Conservation (phyloP, 345 rosid genomes). For the Citrus reticulata region DNA sequence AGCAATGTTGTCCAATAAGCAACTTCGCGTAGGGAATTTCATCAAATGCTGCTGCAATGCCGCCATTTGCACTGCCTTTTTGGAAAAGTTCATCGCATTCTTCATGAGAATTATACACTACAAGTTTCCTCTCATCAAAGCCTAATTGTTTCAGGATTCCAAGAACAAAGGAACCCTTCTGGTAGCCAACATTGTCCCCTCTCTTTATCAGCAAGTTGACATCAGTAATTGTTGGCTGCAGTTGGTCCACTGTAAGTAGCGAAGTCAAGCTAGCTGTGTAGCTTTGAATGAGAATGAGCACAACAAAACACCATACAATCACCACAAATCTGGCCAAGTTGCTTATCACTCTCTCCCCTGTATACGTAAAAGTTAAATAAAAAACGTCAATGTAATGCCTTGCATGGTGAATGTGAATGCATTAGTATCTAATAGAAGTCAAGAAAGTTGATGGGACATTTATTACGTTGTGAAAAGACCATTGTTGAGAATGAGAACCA, state of each 20-base stretch:
- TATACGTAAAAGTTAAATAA: background rate
- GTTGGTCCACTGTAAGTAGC: conserved; percentile 46
- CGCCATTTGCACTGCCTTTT: conserved; percentile 30
- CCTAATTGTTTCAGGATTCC: conserved; percentile 28
- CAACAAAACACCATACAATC: conserved; percentile 67
- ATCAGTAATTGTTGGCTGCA: conserved; percentile 43
- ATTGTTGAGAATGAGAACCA: conserved; percentile 81
- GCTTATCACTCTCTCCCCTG: conserved; percentile 63
- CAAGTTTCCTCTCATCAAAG: conserved; percentile 21
- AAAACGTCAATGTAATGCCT: background rate
- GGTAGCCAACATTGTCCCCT: conserved; percentile 43
- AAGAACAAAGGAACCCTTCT: conserved; percentile 25
- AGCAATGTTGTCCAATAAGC: conserved; percentile 35
- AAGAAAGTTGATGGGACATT: too few relatives aligned
- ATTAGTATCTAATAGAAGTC: too few relatives aligned
- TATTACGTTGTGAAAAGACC: conserved; percentile 43
- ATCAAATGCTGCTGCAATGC: conserved; percentile 38
- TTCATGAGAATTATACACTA: conserved; percentile 5
- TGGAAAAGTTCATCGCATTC: conserved; percentile 29
- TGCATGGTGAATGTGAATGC: too few relatives aligned
- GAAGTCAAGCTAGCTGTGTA: conserved; percentile 76
- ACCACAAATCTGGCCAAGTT: conserved; percentile 44
- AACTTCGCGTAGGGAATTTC: conserved; percentile 31
- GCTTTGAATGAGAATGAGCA: conserved; percentile 60
- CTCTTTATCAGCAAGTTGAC: conserved; percentile 32